Evolutionary conservation across 169 alveolate species (phyloP).

Genomic region (Plasmodium cynomolgi): DNA sequence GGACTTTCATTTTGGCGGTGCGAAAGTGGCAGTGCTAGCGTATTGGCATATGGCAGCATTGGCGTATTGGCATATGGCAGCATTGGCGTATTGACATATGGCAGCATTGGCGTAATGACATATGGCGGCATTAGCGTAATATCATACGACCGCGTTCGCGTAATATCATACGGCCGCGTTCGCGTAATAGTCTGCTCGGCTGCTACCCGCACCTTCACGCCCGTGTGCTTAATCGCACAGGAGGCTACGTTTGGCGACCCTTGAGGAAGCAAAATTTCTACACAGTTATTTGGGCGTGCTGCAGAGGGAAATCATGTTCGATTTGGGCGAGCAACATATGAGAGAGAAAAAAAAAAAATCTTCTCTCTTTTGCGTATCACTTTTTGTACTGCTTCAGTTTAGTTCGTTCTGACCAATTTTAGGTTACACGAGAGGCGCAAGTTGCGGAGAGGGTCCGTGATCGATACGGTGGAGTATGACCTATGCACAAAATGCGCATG

Average conservation of each 20-base stretch:
- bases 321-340: not conserved
- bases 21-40: not conserved
- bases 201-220: not conserved
- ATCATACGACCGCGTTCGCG: too few relatives aligned
- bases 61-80: not conserved
- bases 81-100: not conserved
- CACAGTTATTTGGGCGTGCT: not conserved
- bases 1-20: constrained; percentile 40
- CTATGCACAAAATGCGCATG: not conserved
- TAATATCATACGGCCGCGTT: too few relatives aligned
- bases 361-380: not conserved
- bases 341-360: not conserved
- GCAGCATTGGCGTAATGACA: not conserved
- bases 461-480: not conserved
- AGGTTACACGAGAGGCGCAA: not conserved
- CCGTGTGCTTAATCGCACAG: not conserved
- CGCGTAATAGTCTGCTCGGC: not conserved
- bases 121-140: not conserved
- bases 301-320: not conserved
- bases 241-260: not conserved
- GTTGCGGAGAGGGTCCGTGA: not conserved
- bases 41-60: not conserved
- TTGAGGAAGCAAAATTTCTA: not conserved
- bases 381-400: not conserved
- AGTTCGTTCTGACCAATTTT: not conserved